Evolutionary conservation across 2,329 filamentous ascomycete genomes (phyloP), one percentile per base, ranked within the genome.

Genomic region (Xylaria multiplex): DNA sequence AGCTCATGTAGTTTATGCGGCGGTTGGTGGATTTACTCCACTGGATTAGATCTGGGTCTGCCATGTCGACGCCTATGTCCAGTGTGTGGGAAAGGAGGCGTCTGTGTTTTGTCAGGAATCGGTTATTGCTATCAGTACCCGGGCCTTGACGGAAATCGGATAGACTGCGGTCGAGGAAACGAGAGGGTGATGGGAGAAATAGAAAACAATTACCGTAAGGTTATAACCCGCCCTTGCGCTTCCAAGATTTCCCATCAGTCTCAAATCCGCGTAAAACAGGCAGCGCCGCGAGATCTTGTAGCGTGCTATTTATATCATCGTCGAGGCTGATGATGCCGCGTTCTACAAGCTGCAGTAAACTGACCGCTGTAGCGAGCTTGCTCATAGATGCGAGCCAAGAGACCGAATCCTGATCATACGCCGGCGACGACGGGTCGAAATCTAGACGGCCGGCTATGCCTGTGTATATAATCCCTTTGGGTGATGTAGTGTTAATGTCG

Each of bases 71-170:
- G 42, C 50, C 49, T 27, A 62, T 54, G 30, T 13, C 50, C 6
- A 49, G 19, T 8, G 30, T 56, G 52, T 62, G 59, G 5, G 50
- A 55, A 19, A 59, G 45, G 42, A 56, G 59, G 43, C 55, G 58
- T 13, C 58, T 60, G 42, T n/a, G 27, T n/a, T 6, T 32, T 50
- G 27, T 50, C 2, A 50, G 6, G 8, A 13, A 13, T 13, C 2
- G 8, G 11, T 37, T 37, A 27, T 27, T 5, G 5, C 27, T 5
- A 27, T 27, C 27, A 27, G 27, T 27, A 5, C 35, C 35, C 35
- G 35, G 35, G 8, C 35, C 35, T 13, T 37, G 8, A 8, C 35
- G 11, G 11, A 2, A 13, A 37, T 37, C 11, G 6, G 35, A 37
- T 6, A 37, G 35, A 9, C 27, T 5, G 27, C 27, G 5, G 11